Conservation (phyloP, 495 filamentous ascomycete genomes). For the Staphylotrichum longicolle region DNA sequence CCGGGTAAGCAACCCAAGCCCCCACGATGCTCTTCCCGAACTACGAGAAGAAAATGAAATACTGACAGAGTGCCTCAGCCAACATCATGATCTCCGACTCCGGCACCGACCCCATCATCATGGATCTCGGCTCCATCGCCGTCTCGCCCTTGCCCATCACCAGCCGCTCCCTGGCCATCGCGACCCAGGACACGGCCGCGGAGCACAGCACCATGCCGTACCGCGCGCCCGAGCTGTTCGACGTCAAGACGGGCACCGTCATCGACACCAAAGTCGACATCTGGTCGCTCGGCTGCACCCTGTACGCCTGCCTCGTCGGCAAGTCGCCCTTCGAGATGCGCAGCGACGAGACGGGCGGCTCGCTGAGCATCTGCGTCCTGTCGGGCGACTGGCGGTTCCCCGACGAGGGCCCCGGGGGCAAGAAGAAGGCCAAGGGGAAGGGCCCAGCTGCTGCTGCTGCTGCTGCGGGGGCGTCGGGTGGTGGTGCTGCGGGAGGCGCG, state of each 20-base stretch:
- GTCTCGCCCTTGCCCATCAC: constrained; percentile 91
- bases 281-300: constrained; percentile 93
- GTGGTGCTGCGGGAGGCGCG: constrained; percentile 13
- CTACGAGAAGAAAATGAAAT: too few species aligned
- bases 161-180: constrained; percentile 82
- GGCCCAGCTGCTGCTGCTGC: constrained; percentile 21
- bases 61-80: constrained; percentile 28
- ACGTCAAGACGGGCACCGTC: constrained; percentile 88
- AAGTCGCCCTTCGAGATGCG: constrained; percentile 96
- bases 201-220: constrained; percentile 99
- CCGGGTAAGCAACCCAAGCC: constrained; percentile 59
- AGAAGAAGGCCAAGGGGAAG: constrained; percentile 55
- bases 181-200: constrained; percentile 88
- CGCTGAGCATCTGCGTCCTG: constrained; percentile 83
- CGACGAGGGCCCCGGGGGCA: constrained; percentile 63
- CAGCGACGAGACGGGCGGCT: constrained; percentile 92
- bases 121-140: constrained; percentile 93
- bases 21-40: too few species aligned
- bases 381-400: constrained; percentile 94
- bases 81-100: constrained; percentile 97
- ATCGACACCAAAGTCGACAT: constrained; percentile 98
- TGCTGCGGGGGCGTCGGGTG: constrained; percentile 18
- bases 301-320: constrained; percentile 93
- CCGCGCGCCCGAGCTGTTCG: constrained; percentile 94
- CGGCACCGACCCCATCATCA: constrained; percentile 85